Evolutionary conservation across 805 yeast species (phyloP), one percentile per base, ranked within the genome.

Genomic region (Babjeviella inositovora): DNA sequence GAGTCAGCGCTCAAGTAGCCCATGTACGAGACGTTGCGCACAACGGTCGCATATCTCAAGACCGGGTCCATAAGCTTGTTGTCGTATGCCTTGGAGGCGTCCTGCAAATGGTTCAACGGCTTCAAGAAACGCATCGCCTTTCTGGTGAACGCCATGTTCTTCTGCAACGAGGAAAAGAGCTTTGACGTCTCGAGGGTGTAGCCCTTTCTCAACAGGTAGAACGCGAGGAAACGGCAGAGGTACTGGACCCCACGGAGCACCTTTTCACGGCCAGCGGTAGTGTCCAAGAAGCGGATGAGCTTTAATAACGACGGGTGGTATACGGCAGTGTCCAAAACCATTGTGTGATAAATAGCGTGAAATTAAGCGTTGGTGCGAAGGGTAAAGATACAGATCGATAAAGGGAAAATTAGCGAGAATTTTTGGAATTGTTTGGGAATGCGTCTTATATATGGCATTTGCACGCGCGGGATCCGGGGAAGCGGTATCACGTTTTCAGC

Each of bases 101-200:
- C 62, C 36, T 70, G 70, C 25, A 79, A 40, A 42, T 75, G 82
- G 37, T 59, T 60, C 38, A 85, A 51, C 1, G 93, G 93, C 50
- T 84, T 85, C 32, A 82, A 65, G 39, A 75, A 70, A 39, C 96
- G 67, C 56, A 85, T 51, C 12, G 84, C 72, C 53, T 87, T 87
- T 45, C 97, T 70, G 31, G 80, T 60, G 28, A 73, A 45, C 2
- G 80, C 62, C 15, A 81, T 62, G 32, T 75, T 70, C 21, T 42
- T 43, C 49, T 73, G 79, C 31, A 82, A 45, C 12, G 60, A 53
- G 34, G 61, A 62, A 43, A 70, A 60, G 28, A 62, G 43, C 22
- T 47, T 45, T 16, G 73, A 61, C 6, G 56, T 32, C 25, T 57
- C 60, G 26, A 43, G 43, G 14, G 67, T 37, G 39, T 52, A 65